These are phyloP conservation scores for Entomortierella chlamydospora DNA, from an alignment of 192 early-diverging fungal genomes.

Conservation along the genomic window DNA sequence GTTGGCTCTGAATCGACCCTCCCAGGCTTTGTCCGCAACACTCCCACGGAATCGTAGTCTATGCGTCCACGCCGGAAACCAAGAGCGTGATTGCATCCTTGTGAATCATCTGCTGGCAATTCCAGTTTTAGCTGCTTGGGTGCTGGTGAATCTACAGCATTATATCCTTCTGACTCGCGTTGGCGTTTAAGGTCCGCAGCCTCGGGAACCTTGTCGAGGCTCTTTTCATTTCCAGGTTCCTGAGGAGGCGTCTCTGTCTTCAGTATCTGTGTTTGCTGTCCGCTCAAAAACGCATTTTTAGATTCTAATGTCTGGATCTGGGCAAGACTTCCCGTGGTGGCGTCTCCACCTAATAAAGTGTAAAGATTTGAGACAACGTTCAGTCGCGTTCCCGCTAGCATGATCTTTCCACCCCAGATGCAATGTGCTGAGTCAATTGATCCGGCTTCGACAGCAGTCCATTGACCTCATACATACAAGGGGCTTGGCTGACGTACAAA, in stretches of 20 bases:
- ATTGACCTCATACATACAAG: constrained; percentile 80
- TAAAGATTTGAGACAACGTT: no score
- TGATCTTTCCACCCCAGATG: no score
- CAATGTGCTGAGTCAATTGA: background rate
- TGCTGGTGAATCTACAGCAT: background rate
- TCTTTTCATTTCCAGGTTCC: background rate
- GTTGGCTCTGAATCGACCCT: constrained; percentile 79
- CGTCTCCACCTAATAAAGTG: constrained; percentile 75
- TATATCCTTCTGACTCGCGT: background rate
- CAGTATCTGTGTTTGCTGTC: constrained; percentile 1
- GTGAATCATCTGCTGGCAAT: background rate
- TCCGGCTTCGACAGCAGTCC: no score
- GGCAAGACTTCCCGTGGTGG: constrained; percentile 71
- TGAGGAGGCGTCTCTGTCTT: background rate
- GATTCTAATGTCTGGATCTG: constrained; percentile 54
- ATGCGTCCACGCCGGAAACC: constrained; percentile 71
- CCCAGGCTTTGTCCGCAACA: constrained; percentile 82
- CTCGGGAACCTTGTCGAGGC: background rate
- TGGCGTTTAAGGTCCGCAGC: background rate
- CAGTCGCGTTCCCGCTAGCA: no score
- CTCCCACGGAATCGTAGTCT: constrained; percentile 66
- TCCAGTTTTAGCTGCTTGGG: background rate
- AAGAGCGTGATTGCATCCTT: constrained; percentile 6
- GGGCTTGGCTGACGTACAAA: constrained; percentile 81
- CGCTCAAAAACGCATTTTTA: constrained; percentile 39